phyloP scores from a whole-genome alignment of 768 basidiomycete species.

The Myochromella boudieri region DNA sequence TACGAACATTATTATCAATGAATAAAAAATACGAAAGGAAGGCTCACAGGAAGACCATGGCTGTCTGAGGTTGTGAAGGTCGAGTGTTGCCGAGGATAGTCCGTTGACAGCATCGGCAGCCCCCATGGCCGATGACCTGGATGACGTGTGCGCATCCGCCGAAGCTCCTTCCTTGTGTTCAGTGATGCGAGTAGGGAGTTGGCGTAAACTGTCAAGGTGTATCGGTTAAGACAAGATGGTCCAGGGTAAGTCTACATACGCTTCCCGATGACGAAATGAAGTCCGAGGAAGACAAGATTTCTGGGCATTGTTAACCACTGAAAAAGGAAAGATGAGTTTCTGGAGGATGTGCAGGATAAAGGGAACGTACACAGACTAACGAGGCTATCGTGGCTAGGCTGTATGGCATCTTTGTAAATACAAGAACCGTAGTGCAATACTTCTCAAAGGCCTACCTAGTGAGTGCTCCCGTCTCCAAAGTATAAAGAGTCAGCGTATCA shows the following conservation, averaged over 20 bases:
- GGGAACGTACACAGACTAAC: conserved; percentile 38
- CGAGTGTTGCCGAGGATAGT: conserved; percentile 5
- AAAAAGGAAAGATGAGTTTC: neutral
- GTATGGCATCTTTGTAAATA: neutral
- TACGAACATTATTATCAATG: neutral
- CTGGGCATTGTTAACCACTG: conserved; percentile 44
- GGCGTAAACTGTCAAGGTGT: conserved; percentile 29
- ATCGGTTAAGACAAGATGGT: neutral
- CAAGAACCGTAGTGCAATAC: neutral
- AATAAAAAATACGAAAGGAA: neutral
- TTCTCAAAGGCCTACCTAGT: conserved; percentile 30
- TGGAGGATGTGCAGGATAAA: neutral
- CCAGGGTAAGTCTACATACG: conserved; percentile 25
- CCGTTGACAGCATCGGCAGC: conserved; percentile 5
- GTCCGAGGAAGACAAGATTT: conserved; percentile 43
- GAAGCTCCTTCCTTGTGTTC: conserved; percentile 28
- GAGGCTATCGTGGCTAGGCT: conserved; percentile 42
- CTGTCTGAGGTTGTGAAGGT: neutral
- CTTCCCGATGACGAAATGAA: conserved; percentile 50
- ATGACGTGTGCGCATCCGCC: conserved; percentile 18
- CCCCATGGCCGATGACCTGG: conserved; percentile 8
- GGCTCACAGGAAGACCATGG: conserved; percentile 1
- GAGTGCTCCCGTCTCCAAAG: conserved; percentile 40
- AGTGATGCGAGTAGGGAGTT: conserved; percentile 34
- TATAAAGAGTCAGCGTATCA: conserved; percentile 38